Conservation (phyloP, 140 eudicot species). For the Oenanthe javanica region DNA sequence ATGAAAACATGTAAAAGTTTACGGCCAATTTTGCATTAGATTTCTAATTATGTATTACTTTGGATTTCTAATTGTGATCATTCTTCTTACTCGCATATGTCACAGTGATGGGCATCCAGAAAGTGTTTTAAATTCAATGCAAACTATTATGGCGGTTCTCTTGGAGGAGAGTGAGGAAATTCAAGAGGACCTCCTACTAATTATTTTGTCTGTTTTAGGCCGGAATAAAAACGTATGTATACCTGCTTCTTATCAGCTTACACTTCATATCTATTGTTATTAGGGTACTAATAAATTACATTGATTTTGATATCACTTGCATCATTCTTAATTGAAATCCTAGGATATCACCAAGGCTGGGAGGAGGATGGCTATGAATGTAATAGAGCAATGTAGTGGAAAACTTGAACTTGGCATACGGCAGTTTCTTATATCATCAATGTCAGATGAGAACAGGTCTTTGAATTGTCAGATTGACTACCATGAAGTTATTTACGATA, state of each 20-base stretch:
- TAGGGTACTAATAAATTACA: not conserved
- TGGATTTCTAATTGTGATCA: not conserved
- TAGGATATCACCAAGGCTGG: slow-evolving; percentile 60
- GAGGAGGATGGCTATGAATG: slow-evolving; percentile 81
- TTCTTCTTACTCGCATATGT: slow-evolving; percentile 13
- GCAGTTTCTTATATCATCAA: slow-evolving; percentile 66
- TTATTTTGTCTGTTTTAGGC: slow-evolving; percentile 60
- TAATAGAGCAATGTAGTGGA: slow-evolving; percentile 59
- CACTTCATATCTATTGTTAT: not conserved
- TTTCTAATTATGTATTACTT: not conserved
- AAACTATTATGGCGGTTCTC: slow-evolving; percentile 80
- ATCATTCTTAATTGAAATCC: slow-evolving; percentile 15
- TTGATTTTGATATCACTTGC: not conserved
- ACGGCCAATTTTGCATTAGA: not conserved
- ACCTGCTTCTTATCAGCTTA: slow-evolving; percentile 2
- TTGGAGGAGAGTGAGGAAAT: slow-evolving; percentile 96
- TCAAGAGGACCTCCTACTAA: slow-evolving; percentile 58
- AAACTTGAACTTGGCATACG: slow-evolving; percentile 69
- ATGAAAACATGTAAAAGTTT: not conserved
- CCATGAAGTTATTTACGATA: slow-evolving; percentile 72
- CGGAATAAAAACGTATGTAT: slow-evolving; percentile 52
- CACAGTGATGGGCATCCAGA: slow-evolving; percentile 74
- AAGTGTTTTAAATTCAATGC: slow-evolving; percentile 64
- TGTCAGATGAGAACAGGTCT: slow-evolving; percentile 55
- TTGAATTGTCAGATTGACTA: slow-evolving; percentile 47